phyloP scores from a whole-genome alignment of 768 basidiomycete genomes.

The Lactifluus pinguis region DNA sequence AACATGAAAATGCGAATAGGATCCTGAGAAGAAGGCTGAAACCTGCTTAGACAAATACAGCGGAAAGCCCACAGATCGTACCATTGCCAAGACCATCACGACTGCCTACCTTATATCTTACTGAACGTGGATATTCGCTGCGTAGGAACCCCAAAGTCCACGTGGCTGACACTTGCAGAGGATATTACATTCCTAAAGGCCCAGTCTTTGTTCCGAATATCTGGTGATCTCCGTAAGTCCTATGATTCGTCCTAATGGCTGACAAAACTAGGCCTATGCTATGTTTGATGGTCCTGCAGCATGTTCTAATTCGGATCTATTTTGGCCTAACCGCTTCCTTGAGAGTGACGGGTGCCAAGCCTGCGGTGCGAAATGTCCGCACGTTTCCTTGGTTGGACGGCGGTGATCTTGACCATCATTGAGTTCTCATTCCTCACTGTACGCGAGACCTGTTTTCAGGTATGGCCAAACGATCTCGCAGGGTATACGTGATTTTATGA shows the following conservation, averaged over 20 bases:
- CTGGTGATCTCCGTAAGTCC: conserved; percentile 20
- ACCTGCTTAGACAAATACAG: too few relatives aligned
- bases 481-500: not conserved
- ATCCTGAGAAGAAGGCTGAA: too few relatives aligned
- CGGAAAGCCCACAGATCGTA: too few relatives aligned
- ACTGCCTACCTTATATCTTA: too few relatives aligned
- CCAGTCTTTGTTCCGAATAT: conserved; percentile 28
- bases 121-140: not conserved
- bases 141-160: not conserved
- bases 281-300: conserved; percentile 24
- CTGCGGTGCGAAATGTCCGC: conserved; percentile 13
- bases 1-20: too few relatives aligned
- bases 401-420: too few relatives aligned
- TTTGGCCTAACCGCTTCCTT: conserved; percentile 25
- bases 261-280: conserved; percentile 19
- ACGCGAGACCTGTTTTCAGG: not conserved
- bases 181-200: conserved; percentile 26
- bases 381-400: conserved; percentile 4
- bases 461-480: not conserved
- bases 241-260: not conserved
- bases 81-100: too few relatives aligned
- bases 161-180: not conserved
- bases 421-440: not conserved
- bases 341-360: not conserved
- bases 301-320: conserved; percentile 21